Evolutionary conservation across 345 rosid species (phyloP), one percentile per base, ranked within the genome.

Genomic region (Psidium friedrichsthalianum): DNA sequence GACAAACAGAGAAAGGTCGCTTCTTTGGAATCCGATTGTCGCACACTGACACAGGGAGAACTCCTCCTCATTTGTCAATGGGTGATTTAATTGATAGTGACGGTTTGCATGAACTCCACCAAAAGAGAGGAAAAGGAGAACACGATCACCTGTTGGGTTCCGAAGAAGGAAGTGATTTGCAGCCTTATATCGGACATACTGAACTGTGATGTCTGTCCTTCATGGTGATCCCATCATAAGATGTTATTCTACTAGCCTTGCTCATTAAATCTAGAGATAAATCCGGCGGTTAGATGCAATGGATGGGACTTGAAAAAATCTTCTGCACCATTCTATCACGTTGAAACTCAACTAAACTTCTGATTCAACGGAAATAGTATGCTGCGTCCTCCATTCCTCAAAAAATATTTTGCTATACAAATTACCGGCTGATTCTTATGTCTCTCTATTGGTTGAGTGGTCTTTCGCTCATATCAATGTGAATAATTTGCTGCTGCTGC

Each of bases 41-140:
- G 87, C 87, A 92, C 91, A 29, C 93, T 92, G 87, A 84, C 87
- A 47, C 95, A 96, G 95, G 99, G 91, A 86, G 49, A 83, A 20
- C 8, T 29, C 52, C 27, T 83, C 64, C 36, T 51, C 78, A 3
- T 5, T 55, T 36, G 49, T 27, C 12, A 13, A 13, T 36, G 12
- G 15, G 44, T 40, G 22, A 61, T 61, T 27, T 61, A 27, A 61
- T 61, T 61, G 18, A 61, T 61, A 29, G 76, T 15, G 42, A 29
- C 1, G 11, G 8, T 20, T 61, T 14, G 16, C 40, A 61, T 0
- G 76, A 61, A 61, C 76, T 29, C 32, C 21, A 61, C 42, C 76
- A 3, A 29, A 61, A 61, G 6, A 61, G 76, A 61, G 76, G 76
- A 61, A 61, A 61, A 29, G 42, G 29, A 57, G 29, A 56, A 21